Conservation (phyloP, 139 green algal genomes). For the Trebouxia sp. region DNA sequence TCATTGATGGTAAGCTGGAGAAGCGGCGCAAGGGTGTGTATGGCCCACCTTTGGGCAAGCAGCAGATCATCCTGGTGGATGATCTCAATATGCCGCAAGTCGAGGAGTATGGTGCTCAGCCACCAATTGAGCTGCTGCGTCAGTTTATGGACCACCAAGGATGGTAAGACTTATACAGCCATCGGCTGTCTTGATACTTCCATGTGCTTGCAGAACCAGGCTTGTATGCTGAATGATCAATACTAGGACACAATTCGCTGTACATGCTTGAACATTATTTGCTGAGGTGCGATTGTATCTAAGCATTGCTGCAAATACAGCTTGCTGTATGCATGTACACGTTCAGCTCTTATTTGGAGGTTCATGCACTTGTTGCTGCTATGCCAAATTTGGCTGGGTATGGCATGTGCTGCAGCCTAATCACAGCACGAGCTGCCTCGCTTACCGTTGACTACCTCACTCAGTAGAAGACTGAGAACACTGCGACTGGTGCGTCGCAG, state of each 20-base stretch:
- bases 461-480: too few species aligned
- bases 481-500: neutral
- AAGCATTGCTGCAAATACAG: neutral
- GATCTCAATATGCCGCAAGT: conserved; percentile 89
- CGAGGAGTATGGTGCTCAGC: conserved; percentile 84
- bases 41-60: conserved; percentile 74
- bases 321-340: neutral
- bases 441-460: too few species aligned
- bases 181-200: too few species aligned
- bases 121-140: conserved; percentile 84
- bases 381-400: too few species aligned
- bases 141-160: conserved; percentile 77
- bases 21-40: conserved; percentile 82
- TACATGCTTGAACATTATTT: too few species aligned
- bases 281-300: too few species aligned
- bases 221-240: too few species aligned
- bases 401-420: too few species aligned
- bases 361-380: neutral
- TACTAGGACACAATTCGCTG: too few species aligned
- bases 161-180: neutral
- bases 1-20: conserved; percentile 83
- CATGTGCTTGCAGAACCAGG: too few species aligned
- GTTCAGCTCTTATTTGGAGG: neutral
- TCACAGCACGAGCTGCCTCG: too few species aligned
- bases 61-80: conserved; percentile 88